Conservation (phyloP, 2,329 filamentous ascomycete species). For the Aspergillus latus region DNA sequence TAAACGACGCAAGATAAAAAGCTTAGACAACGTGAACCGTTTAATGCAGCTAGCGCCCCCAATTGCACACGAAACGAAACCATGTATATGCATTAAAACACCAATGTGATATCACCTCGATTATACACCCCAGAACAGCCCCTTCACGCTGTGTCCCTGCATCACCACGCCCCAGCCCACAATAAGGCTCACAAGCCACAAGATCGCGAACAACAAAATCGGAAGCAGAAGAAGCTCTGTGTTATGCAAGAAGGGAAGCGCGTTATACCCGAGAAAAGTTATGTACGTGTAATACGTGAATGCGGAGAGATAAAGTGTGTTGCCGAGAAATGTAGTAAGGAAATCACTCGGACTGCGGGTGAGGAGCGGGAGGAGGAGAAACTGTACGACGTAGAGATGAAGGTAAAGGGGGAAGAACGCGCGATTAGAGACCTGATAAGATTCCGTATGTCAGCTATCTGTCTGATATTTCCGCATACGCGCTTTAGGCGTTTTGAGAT, state of each 20-base stretch:
- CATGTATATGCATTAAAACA: not conserved
- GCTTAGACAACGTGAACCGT: not conserved
- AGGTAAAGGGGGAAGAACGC: conserved; percentile 68
- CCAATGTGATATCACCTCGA: not conserved
- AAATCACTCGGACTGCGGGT: conserved; percentile 44
- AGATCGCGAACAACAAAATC: conserved; percentile 57
- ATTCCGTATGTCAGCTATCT: not conserved
- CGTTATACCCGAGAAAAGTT: conserved; percentile 69
- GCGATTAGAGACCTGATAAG: conserved; percentile 57
- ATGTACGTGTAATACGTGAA: conserved; percentile 67
- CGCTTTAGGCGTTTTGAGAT: not conserved
- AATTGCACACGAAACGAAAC: conserved; percentile 6
- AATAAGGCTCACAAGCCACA: conserved; percentile 58
- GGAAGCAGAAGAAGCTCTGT: conserved; percentile 65
- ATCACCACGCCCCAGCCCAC: conserved; percentile 48
- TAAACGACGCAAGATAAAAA: not conserved
- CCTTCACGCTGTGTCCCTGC: conserved; percentile 43
- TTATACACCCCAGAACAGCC: conserved; percentile 47
- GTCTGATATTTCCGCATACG: not conserved
- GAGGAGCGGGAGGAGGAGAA: conserved; percentile 63
- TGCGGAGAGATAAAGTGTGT: conserved; percentile 65
- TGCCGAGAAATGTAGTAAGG: conserved; percentile 58
- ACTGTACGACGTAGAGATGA: conserved; percentile 66
- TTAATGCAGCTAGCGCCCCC: conserved; percentile 28
- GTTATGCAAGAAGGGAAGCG: conserved; percentile 65